Evolutionary conservation across 73 alveolate species (phyloP).

Genomic region (Durusdinium trenchii): DNA sequence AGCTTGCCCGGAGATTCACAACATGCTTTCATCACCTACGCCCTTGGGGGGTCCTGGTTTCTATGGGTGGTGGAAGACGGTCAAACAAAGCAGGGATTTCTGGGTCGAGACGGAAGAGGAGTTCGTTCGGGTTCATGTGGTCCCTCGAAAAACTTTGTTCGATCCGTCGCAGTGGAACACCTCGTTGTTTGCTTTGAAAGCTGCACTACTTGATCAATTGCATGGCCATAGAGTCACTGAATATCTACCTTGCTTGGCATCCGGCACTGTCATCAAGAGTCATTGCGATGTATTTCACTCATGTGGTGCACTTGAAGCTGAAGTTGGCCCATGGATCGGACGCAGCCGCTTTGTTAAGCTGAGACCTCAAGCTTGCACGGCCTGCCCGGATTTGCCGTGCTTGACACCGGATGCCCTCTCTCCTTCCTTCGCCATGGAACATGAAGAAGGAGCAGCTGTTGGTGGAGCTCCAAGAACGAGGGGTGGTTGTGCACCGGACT

Average conservation of each 20-base stretch:
- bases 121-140: constrained; percentile 3
- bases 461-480: background rate
- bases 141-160: background rate
- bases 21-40: background rate
- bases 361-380: background rate
- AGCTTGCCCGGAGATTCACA: background rate
- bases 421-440: constrained; percentile 35
- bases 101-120: background rate
- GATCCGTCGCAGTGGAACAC: background rate
- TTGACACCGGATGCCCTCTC: background rate
- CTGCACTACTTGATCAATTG: background rate
- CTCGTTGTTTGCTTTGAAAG: background rate
- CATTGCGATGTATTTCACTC: background rate
- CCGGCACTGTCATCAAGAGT: background rate
- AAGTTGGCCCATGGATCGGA: background rate
- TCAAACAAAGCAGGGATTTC: background rate
- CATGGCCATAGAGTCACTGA: background rate
- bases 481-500: background rate
- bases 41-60: background rate
- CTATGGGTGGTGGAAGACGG: background rate
- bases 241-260: background rate
- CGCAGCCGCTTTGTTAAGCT: constrained; percentile 10
- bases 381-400: background rate
- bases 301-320: background rate
- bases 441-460: background rate